phyloP scores from a whole-genome alignment of 768 basidiomycete genomes.

The Amanita pseudoporphyria region DNA sequence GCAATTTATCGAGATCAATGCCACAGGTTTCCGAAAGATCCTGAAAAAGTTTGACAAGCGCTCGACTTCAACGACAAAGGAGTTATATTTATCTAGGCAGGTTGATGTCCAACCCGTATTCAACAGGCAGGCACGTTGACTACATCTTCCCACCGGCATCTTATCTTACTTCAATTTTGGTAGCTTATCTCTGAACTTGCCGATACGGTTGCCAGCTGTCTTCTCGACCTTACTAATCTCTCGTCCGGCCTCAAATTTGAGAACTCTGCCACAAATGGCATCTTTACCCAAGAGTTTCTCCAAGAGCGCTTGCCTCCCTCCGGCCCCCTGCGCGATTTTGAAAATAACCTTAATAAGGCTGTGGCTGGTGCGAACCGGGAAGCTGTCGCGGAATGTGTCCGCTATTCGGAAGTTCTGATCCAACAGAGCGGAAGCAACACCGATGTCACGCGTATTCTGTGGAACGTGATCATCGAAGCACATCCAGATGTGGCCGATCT shows the following conservation, averaged over 20 bases:
- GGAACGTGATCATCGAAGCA: slow-evolving; percentile 85
- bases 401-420: slow-evolving; percentile 56
- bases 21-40: slow-evolving; percentile 93
- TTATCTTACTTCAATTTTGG: slow-evolving; percentile 2
- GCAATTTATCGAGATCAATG: slow-evolving; percentile 98
- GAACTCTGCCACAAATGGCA: slow-evolving; percentile 65
- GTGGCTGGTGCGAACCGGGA: slow-evolving; percentile 50
- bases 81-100: slow-evolving; percentile 90
- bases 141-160: slow-evolving; percentile 1
- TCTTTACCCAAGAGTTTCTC: slow-evolving; percentile 63
- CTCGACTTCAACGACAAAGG: slow-evolving; percentile 91
- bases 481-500: slow-evolving; percentile 63
- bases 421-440: slow-evolving; percentile 50
- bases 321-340: slow-evolving; percentile 80
- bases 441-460: slow-evolving; percentile 85
- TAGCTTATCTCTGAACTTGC: slow-evolving; percentile 93
- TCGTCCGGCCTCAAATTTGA: slow-evolving; percentile 72
- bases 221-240: slow-evolving; percentile 70
- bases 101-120: slow-evolving; percentile 99
- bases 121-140: slow-evolving; percentile 74
- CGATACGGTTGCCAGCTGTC: slow-evolving; percentile 81
- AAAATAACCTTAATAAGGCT: slow-evolving; percentile 77
- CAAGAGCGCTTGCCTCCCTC: slow-evolving; percentile 50
- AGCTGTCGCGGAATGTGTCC: slow-evolving; percentile 60
- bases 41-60: slow-evolving; percentile 98